These are phyloP conservation scores for Sisymbrium irio DNA, from an alignment of 345 rosid species.

Conservation along the genomic window DNA sequence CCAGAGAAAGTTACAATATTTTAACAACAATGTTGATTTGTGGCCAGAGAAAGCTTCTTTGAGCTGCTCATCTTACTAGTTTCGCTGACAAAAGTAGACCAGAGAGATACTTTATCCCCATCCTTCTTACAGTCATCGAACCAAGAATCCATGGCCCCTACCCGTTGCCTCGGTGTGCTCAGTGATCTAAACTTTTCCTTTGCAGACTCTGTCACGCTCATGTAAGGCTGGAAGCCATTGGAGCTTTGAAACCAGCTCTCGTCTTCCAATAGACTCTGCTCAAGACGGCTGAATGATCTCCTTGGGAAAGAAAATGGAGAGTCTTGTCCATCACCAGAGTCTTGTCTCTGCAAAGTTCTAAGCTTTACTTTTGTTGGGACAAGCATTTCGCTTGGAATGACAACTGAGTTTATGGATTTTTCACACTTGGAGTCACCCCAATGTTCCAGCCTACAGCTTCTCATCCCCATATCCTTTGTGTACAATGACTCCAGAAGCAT, in stretches of 20 bases:
- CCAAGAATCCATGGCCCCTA: slow-evolving; percentile 40
- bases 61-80: slow-evolving; percentile 31
- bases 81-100: slow-evolving; percentile 57
- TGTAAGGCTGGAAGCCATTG: slow-evolving; percentile 59
- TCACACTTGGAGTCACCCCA: slow-evolving; percentile 34
- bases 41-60: slow-evolving; percentile 26
- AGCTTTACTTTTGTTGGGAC: slow-evolving; percentile 34
- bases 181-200: slow-evolving; percentile 73
- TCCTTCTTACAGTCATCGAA: slow-evolving; percentile 36
- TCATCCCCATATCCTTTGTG: slow-evolving; percentile 41
- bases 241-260: slow-evolving; percentile 48
- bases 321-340: slow-evolving; percentile 42
- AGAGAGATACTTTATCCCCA: slow-evolving; percentile 35
- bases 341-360: slow-evolving; percentile 36
- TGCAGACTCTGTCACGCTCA: slow-evolving; percentile 71
- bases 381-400: slow-evolving; percentile 22
- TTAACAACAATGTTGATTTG: slow-evolving; percentile 20
- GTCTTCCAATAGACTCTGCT: slow-evolving; percentile 35
- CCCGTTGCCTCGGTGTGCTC: slow-evolving; percentile 75
- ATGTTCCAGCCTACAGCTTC: slow-evolving; percentile 37
- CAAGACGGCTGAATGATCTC: slow-evolving; percentile 57
- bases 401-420: slow-evolving; percentile 31
- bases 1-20: background rate
- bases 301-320: slow-evolving; percentile 57
- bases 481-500: slow-evolving; percentile 43